Base-by-base conservation (phyloP, 768 basidiomycete species). In the Russula dissimulans region DNA sequence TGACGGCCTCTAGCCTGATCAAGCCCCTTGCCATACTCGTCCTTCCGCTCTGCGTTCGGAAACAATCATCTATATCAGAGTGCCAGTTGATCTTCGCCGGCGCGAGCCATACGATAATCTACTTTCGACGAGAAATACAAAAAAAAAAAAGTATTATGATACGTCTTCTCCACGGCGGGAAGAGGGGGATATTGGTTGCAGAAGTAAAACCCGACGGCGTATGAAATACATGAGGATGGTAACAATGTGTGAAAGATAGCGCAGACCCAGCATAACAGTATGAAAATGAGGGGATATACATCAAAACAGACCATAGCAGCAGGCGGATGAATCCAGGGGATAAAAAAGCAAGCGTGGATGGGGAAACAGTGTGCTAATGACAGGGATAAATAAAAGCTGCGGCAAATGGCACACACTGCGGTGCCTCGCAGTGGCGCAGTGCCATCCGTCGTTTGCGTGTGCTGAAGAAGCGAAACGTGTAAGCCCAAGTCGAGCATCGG, bases 321-420 rank as follows among this genome's bases (percentile, higher is more conserved):
- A 36, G 52, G 39, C 36, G 22, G 44, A 44, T 60, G 51, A 32
- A 62, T 64, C 63, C 63, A 54, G 52, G 47, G 50, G 22, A 26
- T 26, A 26, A 49, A 49, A 56, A 52, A 64, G 52, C 63, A 64
- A 64, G 61, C 62, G 32, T 48, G 41, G 39, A 39, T 43, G 22
- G 56, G 43, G 34, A 26, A 9, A 55, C n/a, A 41, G 43, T n/a
- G 56, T 62, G 56, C 47, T 39, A 39, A 54, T 53, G 51, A 55
- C 43, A 26, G 47, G 61, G 41, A 56, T 60, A 60, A 44, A 53
- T 56, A 61, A 36, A 43, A 57, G 51, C 38, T 55, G 57, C 50
- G 45, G 38, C 45, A 51, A 53, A 63, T 65, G 63, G 66, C 69
- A 69, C 69, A 42, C 47, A 50, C 41, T 36, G 36, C 48, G n/a